phyloP scores from a whole-genome alignment of 371 early-diverging fungal species.

The Coemansia linderi region DNA sequence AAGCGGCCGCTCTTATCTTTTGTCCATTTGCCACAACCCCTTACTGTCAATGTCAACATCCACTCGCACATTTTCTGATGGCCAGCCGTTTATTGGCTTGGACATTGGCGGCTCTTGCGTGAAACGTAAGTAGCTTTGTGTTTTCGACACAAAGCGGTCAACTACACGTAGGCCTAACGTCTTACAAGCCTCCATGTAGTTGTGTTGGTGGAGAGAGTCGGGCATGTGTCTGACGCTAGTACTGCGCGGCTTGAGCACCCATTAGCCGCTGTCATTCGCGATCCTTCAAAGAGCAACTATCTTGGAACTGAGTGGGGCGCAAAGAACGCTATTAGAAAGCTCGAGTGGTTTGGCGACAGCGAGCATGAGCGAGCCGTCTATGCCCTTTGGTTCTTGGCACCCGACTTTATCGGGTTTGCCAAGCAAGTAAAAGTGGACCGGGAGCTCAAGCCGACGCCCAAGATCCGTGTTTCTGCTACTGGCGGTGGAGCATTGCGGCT shows the following conservation, averaged over 20 bases:
- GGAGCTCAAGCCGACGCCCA: background rate
- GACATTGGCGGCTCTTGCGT: slow-evolving; percentile 10
- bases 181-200: background rate
- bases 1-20: background rate
- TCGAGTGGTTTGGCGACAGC: slow-evolving; percentile 9
- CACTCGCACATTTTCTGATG: background rate
- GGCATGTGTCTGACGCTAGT: background rate
- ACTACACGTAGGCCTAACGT: background rate
- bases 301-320: slow-evolving; percentile 1
- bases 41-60: background rate
- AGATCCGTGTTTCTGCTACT: slow-evolving; percentile 23
- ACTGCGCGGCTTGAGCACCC: background rate
- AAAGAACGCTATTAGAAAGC: slow-evolving; percentile 5
- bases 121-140: slow-evolving; percentile 1
- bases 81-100: slow-evolving; percentile 1
- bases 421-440: background rate
- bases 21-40: background rate
- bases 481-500: slow-evolving; percentile 41
- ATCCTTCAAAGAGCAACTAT: background rate
- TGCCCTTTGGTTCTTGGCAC: slow-evolving; percentile 1
- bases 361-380: slow-evolving; percentile 5
- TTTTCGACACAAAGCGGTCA: background rate
- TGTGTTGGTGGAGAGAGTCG: slow-evolving; percentile 5
- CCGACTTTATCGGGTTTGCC: slow-evolving; percentile 7
- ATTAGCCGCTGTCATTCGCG: slow-evolving; percentile 1